Evolutionary conservation across 2,329 filamentous ascomycete genomes (phyloP).

Genomic region (Hypoxylon sp.): DNA sequence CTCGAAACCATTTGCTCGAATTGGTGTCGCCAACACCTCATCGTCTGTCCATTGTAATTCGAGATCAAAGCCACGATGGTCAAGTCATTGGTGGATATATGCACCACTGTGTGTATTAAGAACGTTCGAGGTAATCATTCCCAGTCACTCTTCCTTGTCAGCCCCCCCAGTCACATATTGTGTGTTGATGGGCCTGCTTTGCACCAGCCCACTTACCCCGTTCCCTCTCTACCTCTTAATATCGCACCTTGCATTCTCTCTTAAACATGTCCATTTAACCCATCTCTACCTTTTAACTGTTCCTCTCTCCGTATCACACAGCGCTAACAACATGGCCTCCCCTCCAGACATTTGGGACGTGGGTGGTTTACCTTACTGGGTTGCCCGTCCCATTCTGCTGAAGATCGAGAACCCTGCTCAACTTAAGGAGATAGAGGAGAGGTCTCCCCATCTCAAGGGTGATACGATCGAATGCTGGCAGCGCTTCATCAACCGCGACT

Average conservation of each 20-base stretch:
- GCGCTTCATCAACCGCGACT: slow-evolving; percentile 82
- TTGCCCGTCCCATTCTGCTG: slow-evolving; percentile 77
- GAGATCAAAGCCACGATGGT: slow-evolving; percentile 45
- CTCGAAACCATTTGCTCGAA: not conserved
- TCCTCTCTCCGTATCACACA: not conserved
- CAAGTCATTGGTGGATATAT: slow-evolving; percentile 67
- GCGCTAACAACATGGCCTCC: slow-evolving; percentile 33
- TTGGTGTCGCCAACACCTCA: not conserved
- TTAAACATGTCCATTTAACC: not conserved
- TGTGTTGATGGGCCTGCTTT: not conserved
- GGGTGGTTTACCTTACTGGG: slow-evolving; percentile 77
- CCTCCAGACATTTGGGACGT: slow-evolving; percentile 72
- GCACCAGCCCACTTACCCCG: not conserved
- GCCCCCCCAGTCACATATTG: not conserved
- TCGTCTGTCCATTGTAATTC: not conserved
- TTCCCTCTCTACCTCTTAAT: not conserved
- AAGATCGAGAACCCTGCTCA: slow-evolving; percentile 81
- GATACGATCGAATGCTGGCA: slow-evolving; percentile 50
- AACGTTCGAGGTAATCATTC: slow-evolving; percentile 60
- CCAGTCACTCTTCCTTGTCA: not conserved
- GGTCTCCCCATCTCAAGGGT: slow-evolving; percentile 51
- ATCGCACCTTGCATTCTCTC: not conserved
- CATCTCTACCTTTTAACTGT: not conserved
- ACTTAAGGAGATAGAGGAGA: slow-evolving; percentile 79
- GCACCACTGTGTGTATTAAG: slow-evolving; percentile 66